Evolutionary conservation across 331 rosid species (phyloP), one percentile per base, ranked within the genome.

Genomic region (Malus hybrid): DNA sequence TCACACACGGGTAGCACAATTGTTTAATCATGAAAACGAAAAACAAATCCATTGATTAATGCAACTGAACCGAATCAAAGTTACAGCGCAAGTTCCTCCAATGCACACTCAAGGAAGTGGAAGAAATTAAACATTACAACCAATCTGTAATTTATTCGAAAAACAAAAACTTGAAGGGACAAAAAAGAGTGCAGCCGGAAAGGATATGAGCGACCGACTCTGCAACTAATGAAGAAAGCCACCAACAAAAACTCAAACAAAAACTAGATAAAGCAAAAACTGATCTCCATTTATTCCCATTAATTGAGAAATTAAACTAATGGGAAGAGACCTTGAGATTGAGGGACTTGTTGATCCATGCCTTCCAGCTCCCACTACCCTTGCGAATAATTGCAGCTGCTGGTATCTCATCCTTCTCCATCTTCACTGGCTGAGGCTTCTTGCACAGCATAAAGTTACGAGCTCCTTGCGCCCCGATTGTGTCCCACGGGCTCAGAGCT

Each of bases 301-400:
- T 12, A 11, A 28, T 78, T 85, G 14, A 10, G 48, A 42, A 42
- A 42, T 42, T 42, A 42, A 42, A 10, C 5, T 73, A 91, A 74
- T 91, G 99, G 75, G 95, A 82, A 63, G 89, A 86, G 70, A 94
- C 73, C 77, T 87, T 93, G 27, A 83, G 73, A 81, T 74, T 94
- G 68, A 87, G 86, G 59, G 97, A 87, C 87, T 88, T 94, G 61
- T 94, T 88, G 82, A 94, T 83, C 97, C 99, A 92, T 46, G 95
- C 60, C 88, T 84, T 94, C 95, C 91, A 94, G 57, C 88, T 88
- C 67, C 91, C 96, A 64, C 70, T 57, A 7, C 90, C 84, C 80
- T 87, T 92, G 61, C 89, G 81, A 68, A 78, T 20, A 32, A 79
- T 64, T 48, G 77, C 0, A 33, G 67, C 48, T 2, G 79, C 65